Base-by-base conservation (phyloP, 805 yeast species). In the Ogataea kodamae region DNA sequence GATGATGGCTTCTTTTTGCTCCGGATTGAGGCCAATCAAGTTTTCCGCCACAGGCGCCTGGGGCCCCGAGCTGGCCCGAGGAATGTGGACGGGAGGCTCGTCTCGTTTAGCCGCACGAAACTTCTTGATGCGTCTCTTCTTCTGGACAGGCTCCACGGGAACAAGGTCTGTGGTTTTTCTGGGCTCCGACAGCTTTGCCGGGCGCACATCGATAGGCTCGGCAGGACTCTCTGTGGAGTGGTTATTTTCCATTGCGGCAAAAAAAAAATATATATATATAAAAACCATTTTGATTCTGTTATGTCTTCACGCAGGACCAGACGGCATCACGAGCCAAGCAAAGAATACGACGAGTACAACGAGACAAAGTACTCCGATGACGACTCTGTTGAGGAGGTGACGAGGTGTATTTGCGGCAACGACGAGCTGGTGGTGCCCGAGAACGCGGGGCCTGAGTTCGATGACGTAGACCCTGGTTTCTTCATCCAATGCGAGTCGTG, bases 401-500 rank as follows among this genome's bases (percentile, higher is more conserved):
- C 80, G 3, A 55, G 80, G 31, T 74, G 80, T 50, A 60, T 72
- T 11, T 78, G 76, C 51, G 76, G 77, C 9, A 64, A 67, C 43
- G 67, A 67, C 27, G 78, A 73, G 40, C 42, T 52, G 17, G 59
- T 65, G 16, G 40, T 59, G 9, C 59, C 62, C 4, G 46, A 43
- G 6, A 42, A 46, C 28, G 45, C 53, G 15, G 47, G 45, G 7
- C 35, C 52, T 1, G 64, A 59, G 15, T 54, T 60, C 30, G 77
- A 73, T 39, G 60, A 61, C 28, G 48, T 59, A 6, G 68, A 63
- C 35, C 62, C 68, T 12, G 92, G 90, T 3, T 67, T 82, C 31
- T 83, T 74, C 53, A 83, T 83, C 46, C 92, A 83, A 52, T 83
- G 94, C 68, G 98, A 92, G 52, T 71, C 73, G 43, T 90, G 98